phyloP scores from a whole-genome alignment of 1,284 basidiomycete genomes.

The Vanrija sp. region DNA sequence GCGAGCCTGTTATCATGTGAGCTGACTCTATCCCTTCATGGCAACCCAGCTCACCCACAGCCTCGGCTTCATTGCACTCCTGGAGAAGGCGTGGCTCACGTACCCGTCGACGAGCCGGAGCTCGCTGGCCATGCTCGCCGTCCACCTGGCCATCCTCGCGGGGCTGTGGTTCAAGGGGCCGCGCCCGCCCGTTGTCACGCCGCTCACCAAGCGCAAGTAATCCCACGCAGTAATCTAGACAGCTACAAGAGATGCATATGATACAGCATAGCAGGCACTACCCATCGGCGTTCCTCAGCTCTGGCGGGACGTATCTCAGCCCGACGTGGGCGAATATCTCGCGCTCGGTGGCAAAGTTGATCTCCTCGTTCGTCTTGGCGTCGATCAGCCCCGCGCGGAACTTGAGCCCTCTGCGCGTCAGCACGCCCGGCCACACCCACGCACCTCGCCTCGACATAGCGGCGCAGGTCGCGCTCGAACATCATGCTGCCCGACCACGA shows the following conservation, averaged over 20 bases:
- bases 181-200: too few relatives aligned
- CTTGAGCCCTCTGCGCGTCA: slow-evolving; percentile 33
- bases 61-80: slow-evolving; percentile 57
- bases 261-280: slow-evolving; percentile 5
- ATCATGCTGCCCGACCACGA: slow-evolving; percentile 50
- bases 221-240: too few relatives aligned
- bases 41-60: slow-evolving; percentile 50
- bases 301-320: slow-evolving; percentile 41
- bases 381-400: slow-evolving; percentile 42
- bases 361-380: slow-evolving; percentile 33
- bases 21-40: slow-evolving; percentile 7
- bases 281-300: slow-evolving; percentile 47
- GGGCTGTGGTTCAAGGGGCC: slow-evolving; percentile 51
- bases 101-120: slow-evolving; percentile 74
- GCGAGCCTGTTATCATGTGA: slow-evolving; percentile 21
- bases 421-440: slow-evolving; percentile 1
- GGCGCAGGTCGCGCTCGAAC: slow-evolving; percentile 49
- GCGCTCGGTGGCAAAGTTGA: slow-evolving; percentile 41
- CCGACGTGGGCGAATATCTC: slow-evolving; percentile 43
- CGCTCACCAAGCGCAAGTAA: too few relatives aligned
- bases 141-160: slow-evolving; percentile 59
- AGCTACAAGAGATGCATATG: too few relatives aligned
- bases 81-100: slow-evolving; percentile 85
- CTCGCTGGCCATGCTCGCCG: slow-evolving; percentile 60
- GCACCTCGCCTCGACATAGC: slow-evolving; percentile 36